Conservation (phyloP, 2,329 filamentous ascomycete genomes). For the Neonectria magnoliae region DNA sequence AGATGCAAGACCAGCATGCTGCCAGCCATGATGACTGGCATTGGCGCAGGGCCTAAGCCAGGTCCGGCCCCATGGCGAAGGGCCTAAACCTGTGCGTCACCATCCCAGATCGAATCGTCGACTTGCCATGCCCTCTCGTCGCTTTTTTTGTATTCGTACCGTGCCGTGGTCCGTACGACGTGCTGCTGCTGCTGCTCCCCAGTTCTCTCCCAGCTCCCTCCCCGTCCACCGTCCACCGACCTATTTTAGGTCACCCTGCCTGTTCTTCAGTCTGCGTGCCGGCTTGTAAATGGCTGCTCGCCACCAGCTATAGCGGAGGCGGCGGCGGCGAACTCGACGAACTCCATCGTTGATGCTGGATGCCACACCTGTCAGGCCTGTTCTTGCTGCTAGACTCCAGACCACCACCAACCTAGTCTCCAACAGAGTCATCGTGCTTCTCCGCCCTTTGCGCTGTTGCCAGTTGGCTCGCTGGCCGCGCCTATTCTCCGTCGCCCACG, state of each 20-base stretch:
- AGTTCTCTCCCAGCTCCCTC: slow-evolving; percentile 8
- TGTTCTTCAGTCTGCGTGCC: background rate
- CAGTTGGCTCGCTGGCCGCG: background rate
- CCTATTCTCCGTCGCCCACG: slow-evolving; percentile 19
- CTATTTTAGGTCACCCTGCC: slow-evolving; percentile 13
- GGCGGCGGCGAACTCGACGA: background rate
- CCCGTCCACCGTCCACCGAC: background rate
- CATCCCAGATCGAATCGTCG: slow-evolving; percentile 43
- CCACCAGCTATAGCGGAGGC: background rate
- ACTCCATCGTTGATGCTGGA: background rate
- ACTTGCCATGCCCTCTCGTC: slow-evolving; percentile 20
- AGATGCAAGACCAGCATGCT: slow-evolving; percentile 30
- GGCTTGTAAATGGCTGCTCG: background rate
- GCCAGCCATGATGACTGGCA: slow-evolving; percentile 44
- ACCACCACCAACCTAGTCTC: background rate
- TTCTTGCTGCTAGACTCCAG: background rate
- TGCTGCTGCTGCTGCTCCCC: slow-evolving; percentile 1
- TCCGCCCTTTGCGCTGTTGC: slow-evolving; percentile 18
- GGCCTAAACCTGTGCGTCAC: slow-evolving; percentile 44
- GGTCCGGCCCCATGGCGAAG: slow-evolving; percentile 39
- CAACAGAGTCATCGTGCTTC: slow-evolving; percentile 12
- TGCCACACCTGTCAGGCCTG: background rate
- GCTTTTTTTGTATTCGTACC: slow-evolving; percentile 18
- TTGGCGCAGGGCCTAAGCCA: slow-evolving; percentile 42
- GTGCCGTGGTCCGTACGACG: slow-evolving; percentile 13